These are phyloP conservation scores for Cenococcum geophilum DNA, from an alignment of 495 filamentous ascomycete species.

Conservation along the genomic window DNA sequence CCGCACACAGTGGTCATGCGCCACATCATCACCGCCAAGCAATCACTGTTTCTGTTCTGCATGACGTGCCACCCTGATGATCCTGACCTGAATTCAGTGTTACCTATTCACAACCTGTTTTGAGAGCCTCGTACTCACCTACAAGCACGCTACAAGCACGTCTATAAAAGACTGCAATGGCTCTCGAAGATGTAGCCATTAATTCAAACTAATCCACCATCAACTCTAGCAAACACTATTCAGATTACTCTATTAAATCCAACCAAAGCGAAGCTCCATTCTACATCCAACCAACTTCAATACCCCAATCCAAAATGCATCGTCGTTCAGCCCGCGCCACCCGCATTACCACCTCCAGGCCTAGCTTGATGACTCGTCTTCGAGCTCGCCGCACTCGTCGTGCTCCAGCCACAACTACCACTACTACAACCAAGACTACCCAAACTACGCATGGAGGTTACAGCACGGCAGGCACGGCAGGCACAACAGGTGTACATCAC, in stretches of 20 bases:
- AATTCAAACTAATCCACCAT: neutral
- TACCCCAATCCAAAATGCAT: slow-evolving; percentile 8
- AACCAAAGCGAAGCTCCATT: slow-evolving; percentile 7
- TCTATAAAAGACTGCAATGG: slow-evolving; percentile 1
- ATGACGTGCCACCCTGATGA: slow-evolving; percentile 23
- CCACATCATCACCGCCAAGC: neutral
- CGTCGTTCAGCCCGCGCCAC: slow-evolving; percentile 27
- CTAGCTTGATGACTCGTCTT: slow-evolving; percentile 33
- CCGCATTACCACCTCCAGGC: slow-evolving; percentile 17
- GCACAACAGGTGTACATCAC: slow-evolving; percentile 35
- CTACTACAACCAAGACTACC: slow-evolving; percentile 32
- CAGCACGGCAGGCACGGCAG: slow-evolving; percentile 23
- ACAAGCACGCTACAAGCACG: neutral
- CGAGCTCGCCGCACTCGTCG: slow-evolving; percentile 30
- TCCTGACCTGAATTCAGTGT: slow-evolving; percentile 8
- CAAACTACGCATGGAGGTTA: slow-evolving; percentile 14
- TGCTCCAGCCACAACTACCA: slow-evolving; percentile 39
- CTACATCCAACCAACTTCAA: slow-evolving; percentile 15
- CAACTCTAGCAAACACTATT: too few relatives aligned
- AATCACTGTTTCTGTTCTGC: neutral
- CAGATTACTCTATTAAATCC: neutral
- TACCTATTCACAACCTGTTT: slow-evolving; percentile 20
- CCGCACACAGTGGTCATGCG: neutral
- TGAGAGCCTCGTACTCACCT: slow-evolving; percentile 3
- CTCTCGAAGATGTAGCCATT: neutral